Evolutionary conservation across 106 monocot species (phyloP), one percentile per base, ranked within the genome.

Genomic region (Chionographis japonica): DNA sequence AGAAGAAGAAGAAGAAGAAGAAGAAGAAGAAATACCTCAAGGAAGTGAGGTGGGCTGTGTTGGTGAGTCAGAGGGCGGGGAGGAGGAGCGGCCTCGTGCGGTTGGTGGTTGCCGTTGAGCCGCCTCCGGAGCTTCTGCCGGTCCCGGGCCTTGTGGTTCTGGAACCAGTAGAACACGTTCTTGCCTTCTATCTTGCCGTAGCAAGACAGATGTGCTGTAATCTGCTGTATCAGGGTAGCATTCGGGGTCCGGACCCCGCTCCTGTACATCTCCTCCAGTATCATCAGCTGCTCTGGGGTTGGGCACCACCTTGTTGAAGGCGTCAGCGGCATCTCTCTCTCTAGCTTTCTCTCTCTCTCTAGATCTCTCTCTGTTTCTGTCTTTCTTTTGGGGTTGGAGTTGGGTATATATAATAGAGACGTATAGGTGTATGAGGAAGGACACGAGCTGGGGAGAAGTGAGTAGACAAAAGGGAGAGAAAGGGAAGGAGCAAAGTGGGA

Each of bases 111-210:
- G 10, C 77, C 72, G 76, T 68, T 74, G 27, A 85, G 85, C 42
- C 80, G 66, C 18, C 83, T 70, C 41, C 90, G 52, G 16, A 90
- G 80, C 65, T 84, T 83, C 78, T 90, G 90, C 14, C 90, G 61
- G 55, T 90, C 90, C 61, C 90, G 66, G 4, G 90, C 90, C 79
- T 86, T 90, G 75, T 90, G 90, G 80, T 90, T 90, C 81, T 90
- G 90, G 50, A 90, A 90, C 90, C 90, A 90, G 71, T 90, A 90
- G 76, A 90, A 90, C 60, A 90, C 90, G 66, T 90, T 90, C 64
- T 90, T 90, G 3, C 90, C 90, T 55, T 90, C 90, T 8, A 90
- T 86, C 72, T 84, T 86, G 8, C 90, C 90, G 14, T 86, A 90
- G 61, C 65, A 79, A 1, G 86, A 75, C 20, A 90, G 77, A 37